Conservation (phyloP, 805 yeast genomes). For the Yarrowia sp. region DNA sequence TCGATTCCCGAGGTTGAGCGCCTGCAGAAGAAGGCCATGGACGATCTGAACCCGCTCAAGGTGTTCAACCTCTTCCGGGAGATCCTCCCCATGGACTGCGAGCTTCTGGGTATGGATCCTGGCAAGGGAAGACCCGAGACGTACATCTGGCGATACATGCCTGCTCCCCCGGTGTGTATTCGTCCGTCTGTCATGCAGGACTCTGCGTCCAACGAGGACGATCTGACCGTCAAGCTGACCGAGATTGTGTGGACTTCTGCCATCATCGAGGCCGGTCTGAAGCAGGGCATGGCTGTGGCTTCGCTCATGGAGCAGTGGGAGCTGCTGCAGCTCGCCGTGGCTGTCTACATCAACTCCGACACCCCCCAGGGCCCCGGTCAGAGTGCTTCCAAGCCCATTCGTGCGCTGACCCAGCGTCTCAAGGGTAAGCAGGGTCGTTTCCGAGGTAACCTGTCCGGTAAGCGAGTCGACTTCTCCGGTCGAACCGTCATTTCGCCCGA, state of each 20-base stretch:
- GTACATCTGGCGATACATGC: conserved; percentile 94
- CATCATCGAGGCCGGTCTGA: conserved; percentile 88
- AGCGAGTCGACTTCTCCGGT: conserved; percentile 97
- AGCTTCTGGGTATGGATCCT: conserved; percentile 85
- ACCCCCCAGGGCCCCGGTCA: conserved; percentile 61
- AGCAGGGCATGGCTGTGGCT: conserved; percentile 89
- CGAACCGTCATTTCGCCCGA: conserved; percentile 98
- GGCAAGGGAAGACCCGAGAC: conserved; percentile 90
- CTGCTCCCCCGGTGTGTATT: conserved; percentile 98
- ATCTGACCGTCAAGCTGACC: conserved; percentile 89
- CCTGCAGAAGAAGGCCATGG: conserved; percentile 81
- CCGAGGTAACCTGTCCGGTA: conserved; percentile 96
- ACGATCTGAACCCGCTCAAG: conserved; percentile 90
- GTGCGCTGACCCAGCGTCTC: conserved; percentile 95
- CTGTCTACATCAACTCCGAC: conserved; percentile 96
- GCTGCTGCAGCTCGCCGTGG: conserved; percentile 88
- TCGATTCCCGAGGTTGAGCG: conserved; percentile 86
- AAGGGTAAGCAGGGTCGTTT: conserved; percentile 99
- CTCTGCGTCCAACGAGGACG: conserved; percentile 93
- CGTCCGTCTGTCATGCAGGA: conserved; percentile 97
- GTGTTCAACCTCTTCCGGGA: conserved; percentile 85
- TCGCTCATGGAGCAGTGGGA: conserved; percentile 99
- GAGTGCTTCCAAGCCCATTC: conserved; percentile 64
- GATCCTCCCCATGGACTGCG: conserved; percentile 84
- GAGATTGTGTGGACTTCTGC: conserved; percentile 98